Evolutionary conservation across 116 monocot species (phyloP).

Genomic region (Zostera marina): DNA sequence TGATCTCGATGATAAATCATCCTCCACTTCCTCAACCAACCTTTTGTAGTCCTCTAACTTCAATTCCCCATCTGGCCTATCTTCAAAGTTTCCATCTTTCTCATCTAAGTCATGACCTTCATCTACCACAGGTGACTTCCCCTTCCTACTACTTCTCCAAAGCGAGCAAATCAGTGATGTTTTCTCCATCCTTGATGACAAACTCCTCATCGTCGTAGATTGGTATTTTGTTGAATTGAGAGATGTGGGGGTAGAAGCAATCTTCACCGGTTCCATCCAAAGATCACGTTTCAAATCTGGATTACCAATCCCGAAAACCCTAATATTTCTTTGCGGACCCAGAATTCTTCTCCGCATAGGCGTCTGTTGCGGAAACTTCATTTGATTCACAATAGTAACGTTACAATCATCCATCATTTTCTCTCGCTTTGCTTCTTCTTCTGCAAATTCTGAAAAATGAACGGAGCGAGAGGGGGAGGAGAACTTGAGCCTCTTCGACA

Average conservation of each 20-base stretch:
- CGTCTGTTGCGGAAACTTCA: slow-evolving; percentile 5
- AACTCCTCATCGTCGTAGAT: slow-evolving; percentile 10
- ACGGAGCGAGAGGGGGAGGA: background rate
- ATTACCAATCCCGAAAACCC: slow-evolving; percentile 40
- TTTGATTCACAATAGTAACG: background rate
- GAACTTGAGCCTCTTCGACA: slow-evolving; percentile 3
- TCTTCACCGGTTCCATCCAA: background rate
- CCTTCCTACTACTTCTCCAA: background rate
- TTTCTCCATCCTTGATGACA: slow-evolving; percentile 6
- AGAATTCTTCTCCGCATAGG: slow-evolving; percentile 25
- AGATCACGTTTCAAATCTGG: background rate
- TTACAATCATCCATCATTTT: background rate
- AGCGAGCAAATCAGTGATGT: background rate
- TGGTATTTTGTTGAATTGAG: background rate
- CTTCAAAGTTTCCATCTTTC: slow-evolving; percentile 4
- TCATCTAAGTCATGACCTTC: background rate
- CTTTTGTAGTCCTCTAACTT: slow-evolving; percentile 41
- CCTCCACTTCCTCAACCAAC: slow-evolving; percentile 19
- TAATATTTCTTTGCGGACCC: slow-evolving; percentile 33
- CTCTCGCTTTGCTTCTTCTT: background rate
- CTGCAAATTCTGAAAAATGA: background rate
- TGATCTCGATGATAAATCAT: slow-evolving; percentile 18
- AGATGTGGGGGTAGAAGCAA: too few relatives aligned
- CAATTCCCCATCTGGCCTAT: background rate
- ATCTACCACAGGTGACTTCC: background rate